Percentiles rank a stretch among this genome's conserved stretches.
Evolutionary conservation across 208 protist species (phyloP).

Genomic region (Acanthamoeba healyi): DNA sequence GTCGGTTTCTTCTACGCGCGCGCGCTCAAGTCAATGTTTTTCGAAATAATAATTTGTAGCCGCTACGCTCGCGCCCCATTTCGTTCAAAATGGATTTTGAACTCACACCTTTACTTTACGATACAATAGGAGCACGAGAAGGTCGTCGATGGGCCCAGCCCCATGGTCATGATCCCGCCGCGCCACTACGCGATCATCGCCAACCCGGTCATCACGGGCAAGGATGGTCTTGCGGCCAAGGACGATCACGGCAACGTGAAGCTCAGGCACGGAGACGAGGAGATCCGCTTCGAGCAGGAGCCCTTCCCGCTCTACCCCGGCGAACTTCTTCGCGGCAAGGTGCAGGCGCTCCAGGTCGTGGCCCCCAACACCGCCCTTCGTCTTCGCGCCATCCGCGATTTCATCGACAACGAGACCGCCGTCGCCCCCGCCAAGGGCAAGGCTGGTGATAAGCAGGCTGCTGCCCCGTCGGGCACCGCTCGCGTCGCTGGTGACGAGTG

Average conservation of each 20-base stretch:
- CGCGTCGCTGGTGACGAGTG: constrained; percentile 90
- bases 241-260: constrained; percentile 91
- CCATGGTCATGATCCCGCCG: constrained; percentile 92
- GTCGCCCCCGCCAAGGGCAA: not conserved
- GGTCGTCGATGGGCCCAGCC: constrained; percentile 92
- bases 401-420: constrained; percentile 63
- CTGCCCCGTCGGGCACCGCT: not conserved
- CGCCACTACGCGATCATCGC: constrained; percentile 93
- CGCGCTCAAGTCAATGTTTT: no score
- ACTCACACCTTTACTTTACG: constrained; percentile 29
- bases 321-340: constrained; percentile 82
- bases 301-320: constrained; percentile 92
- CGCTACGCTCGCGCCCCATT: not conserved
- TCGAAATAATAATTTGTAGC: no score
- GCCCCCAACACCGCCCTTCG: constrained; percentile 84
- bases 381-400: constrained; percentile 87
- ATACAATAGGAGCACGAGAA: constrained; percentile 90
- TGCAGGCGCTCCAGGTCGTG: constrained; percentile 84
- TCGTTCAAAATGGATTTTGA: not conserved
- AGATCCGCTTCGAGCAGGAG: constrained; percentile 93
- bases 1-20: no score
- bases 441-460: not conserved
- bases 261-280: constrained; percentile 94
- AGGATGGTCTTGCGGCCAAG: constrained; percentile 81
- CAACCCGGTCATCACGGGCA: constrained; percentile 92